Base-by-base conservation (phyloP, 2,329 filamentous ascomycete genomes). In the Scedosporium minutisporum region DNA sequence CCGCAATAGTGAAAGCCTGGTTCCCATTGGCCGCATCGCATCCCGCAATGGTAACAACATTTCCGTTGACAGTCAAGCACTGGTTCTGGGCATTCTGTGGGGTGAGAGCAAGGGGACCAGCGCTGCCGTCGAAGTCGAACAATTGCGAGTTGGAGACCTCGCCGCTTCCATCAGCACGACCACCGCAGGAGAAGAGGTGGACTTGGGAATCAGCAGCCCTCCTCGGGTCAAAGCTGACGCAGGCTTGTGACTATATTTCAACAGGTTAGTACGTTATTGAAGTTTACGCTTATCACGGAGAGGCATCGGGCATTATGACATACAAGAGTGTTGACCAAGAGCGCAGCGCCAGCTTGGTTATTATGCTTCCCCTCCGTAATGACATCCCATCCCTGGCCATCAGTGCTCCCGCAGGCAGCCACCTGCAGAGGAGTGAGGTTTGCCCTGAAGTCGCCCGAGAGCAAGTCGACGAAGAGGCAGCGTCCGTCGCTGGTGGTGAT, bases 121-220 rank as follows among this genome's bases (percentile, higher is more conserved):
- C 68, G 6, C 70, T 70, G 21, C 76, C 77, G 27, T 75, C 72
- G 63, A 82, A 81, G 12, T 73, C 69, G 65, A 83, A 84, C 2
- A 82, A 71, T 68, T 84, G 82, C 0, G 81, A 84, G 61, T 77
- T 71, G 6, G 80, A 79, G 2, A 82, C 79, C 4, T 70, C 65
- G 14, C 82, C 82, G 21, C 76, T 71, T 55, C 82, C 82, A 64
- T 82, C 83, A 21, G 82, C 82, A 46, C 82, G 75, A 16, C 82
- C 82, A 60, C 82, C 83, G 65, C 83, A 86, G 10, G 82, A 83
- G 67, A 85, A 86, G 25, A 86, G 74, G 41, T 80, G 67, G 14
- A 83, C 80, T 66, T 83, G 81, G 67, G 80, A 79, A 10, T 80
- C 81, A 2, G 75, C 73, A 0, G 74, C 70, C 29, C 81, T 76